phyloP scores from a whole-genome alignment of 805 yeast species.

The Starmera caribaea region DNA sequence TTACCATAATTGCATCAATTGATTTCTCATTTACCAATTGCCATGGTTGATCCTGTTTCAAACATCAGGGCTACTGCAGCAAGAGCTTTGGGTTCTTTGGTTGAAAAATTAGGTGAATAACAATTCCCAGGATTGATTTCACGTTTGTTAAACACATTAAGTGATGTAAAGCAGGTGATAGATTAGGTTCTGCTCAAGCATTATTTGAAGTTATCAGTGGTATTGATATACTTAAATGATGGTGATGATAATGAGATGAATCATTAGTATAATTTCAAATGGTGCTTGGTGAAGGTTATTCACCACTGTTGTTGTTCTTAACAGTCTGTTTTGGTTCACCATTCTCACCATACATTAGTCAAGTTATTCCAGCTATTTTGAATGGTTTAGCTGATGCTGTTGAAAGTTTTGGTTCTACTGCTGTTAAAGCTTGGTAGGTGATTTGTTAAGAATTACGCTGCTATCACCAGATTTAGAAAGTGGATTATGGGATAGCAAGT shows the following conservation, averaged over 20 bases:
- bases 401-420: conserved; percentile 80
- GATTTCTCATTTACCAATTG: conserved; percentile 74
- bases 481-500: conserved; percentile 74
- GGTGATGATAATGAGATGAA: conserved; percentile 86
- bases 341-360: conserved; percentile 79
- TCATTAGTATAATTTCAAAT: conserved; percentile 67
- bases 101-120: conserved; percentile 92
- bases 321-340: conserved; percentile 93
- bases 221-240: conserved; percentile 76
- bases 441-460: conserved; percentile 87
- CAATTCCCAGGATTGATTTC: conserved; percentile 88
- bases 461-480: conserved; percentile 87
- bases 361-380: conserved; percentile 85
- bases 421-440: conserved; percentile 89
- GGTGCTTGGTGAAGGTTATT: conserved; percentile 85
- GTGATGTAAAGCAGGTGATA: conserved; percentile 86
- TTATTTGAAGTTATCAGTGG: conserved; percentile 90
- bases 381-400: conserved; percentile 84
- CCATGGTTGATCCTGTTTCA: conserved; percentile 98
- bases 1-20: conserved; percentile 72
- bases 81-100: conserved; percentile 90
- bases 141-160: conserved; percentile 61
- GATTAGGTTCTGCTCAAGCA: conserved; percentile 96
- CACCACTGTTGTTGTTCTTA: conserved; percentile 79
- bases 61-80: conserved; percentile 98